phyloP scores from a whole-genome alignment of 331 rosid genomes.

The Quercus lobata region DNA sequence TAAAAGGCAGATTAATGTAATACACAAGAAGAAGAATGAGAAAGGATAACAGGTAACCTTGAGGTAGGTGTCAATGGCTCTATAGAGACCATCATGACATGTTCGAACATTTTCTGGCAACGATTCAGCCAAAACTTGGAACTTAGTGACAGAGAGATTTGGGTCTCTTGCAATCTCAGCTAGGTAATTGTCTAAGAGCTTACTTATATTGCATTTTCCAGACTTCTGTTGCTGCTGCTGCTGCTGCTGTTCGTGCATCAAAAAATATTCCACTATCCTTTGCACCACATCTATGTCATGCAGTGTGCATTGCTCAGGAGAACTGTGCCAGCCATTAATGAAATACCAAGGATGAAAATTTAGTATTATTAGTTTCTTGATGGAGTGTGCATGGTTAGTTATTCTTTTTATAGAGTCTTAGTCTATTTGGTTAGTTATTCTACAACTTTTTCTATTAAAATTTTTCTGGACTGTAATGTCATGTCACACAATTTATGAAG shows the following conservation, averaged over 20 bases:
- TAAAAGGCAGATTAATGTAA: slow-evolving; percentile 12
- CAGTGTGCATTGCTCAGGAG: slow-evolving; percentile 58
- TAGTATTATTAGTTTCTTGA: background rate
- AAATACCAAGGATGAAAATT: slow-evolving; percentile 10
- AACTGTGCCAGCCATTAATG: slow-evolving; percentile 33
- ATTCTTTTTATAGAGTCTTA: too few relatives aligned
- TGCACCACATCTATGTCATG: slow-evolving; percentile 79
- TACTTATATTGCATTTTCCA: slow-evolving; percentile 58
- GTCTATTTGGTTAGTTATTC: too few relatives aligned
- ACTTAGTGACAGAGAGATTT: slow-evolving; percentile 69
- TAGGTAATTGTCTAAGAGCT: slow-evolving; percentile 83
- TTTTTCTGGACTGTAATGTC: background rate
- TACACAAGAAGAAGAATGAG: slow-evolving; percentile 8
- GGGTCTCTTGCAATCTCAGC: slow-evolving; percentile 92
- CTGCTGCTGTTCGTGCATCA: slow-evolving; percentile 80
- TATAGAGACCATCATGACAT: slow-evolving; percentile 76
- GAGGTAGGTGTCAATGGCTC: slow-evolving; percentile 87
- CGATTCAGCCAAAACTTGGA: slow-evolving; percentile 78
- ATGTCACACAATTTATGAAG: background rate
- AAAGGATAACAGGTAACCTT: slow-evolving; percentile 48
- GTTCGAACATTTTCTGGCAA: slow-evolving; percentile 76
- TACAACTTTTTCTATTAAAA: background rate
- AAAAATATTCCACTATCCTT: slow-evolving; percentile 78
- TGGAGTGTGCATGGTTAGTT: background rate
- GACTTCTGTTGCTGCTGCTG: slow-evolving; percentile 53